Evolutionary conservation across 192 early-diverging fungal genomes (phyloP).

Genomic region (Chytriomyces hyalinus): DNA sequence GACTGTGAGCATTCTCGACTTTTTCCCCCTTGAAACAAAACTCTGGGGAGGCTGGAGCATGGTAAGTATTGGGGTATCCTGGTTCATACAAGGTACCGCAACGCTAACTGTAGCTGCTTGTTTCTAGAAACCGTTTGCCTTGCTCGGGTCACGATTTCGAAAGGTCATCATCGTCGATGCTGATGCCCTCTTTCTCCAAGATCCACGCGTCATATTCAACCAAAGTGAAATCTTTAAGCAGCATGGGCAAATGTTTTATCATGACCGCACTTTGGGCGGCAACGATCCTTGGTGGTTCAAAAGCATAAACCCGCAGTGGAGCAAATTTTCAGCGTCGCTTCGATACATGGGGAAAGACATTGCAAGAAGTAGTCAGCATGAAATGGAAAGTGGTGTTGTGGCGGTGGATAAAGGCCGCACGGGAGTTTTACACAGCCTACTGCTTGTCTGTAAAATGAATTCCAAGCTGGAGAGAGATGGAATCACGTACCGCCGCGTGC

Average conservation of each 20-base stretch:
- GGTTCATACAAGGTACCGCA: too few relatives aligned
- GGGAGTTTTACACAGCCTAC: conserved; percentile 49
- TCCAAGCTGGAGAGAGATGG: conserved; percentile 9
- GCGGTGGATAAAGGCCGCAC: conserved; percentile 62
- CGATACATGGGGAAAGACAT: background rate
- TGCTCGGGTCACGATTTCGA: conserved; percentile 63
- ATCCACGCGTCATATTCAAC: conserved; percentile 59
- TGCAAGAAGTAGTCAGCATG: conserved; percentile 43
- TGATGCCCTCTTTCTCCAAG: conserved; percentile 69
- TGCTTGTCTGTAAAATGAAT: conserved; percentile 64
- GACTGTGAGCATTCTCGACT: conserved; percentile 36
- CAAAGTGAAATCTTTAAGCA: conserved; percentile 42
- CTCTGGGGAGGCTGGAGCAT: conserved; percentile 25
- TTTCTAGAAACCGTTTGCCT: conserved; percentile 63
- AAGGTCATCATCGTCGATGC: conserved; percentile 74
- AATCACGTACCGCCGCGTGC: conserved; percentile 24
- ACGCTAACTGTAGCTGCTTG: too few relatives aligned
- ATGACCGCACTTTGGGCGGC: conserved; percentile 54
- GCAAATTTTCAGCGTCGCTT: background rate
- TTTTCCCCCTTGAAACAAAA: conserved; percentile 20
- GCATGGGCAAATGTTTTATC: conserved; percentile 64
- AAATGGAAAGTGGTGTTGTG: conserved; percentile 70
- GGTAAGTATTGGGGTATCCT: too few relatives aligned
- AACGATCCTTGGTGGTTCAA: conserved; percentile 51
- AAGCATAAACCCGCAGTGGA: background rate